A percentile compares a stretch with the other conserved stretches of the same genome.
phyloP scores from a whole-genome alignment of 1,284 basidiomycete genomes.

The Ustilago trichophora region DNA sequence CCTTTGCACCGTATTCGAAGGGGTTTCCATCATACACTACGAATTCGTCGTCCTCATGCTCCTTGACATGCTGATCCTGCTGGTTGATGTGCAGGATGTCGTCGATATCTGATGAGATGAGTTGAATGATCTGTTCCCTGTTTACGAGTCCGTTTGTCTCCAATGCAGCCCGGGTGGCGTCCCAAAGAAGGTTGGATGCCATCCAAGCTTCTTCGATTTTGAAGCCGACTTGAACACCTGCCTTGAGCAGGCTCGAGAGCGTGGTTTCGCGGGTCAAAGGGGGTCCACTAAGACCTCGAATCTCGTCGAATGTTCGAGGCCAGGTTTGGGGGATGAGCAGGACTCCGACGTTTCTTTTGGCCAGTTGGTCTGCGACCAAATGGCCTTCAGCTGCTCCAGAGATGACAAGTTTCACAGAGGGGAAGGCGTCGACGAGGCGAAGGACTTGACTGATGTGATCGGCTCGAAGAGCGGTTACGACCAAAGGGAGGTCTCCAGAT shows the following conservation, averaged over 20 bases:
- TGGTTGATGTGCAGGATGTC: conserved; percentile 72
- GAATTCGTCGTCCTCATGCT: conserved; percentile 69
- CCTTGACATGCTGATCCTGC: conserved; percentile 18
- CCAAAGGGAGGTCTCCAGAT: conserved; percentile 73
- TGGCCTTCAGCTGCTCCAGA: conserved; percentile 79
- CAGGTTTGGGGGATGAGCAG: conserved; percentile 76
- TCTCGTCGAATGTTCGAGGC: conserved; percentile 76
- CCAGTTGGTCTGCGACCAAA: conserved; percentile 74
- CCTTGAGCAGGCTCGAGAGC: conserved; percentile 73
- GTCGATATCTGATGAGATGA: conserved; percentile 75
- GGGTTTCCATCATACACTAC: conserved; percentile 74
- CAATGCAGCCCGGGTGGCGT: conserved; percentile 67
- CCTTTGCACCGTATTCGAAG: conserved; percentile 74
- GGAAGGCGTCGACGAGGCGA: conserved; percentile 77
- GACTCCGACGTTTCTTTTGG: conserved; percentile 75
- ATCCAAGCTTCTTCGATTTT: conserved; percentile 73
- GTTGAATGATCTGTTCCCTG: conserved; percentile 72
- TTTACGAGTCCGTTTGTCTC: conserved; percentile 66
- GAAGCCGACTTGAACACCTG: conserved; percentile 80
- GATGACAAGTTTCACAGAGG: conserved; percentile 73
- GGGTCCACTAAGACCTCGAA: conserved; percentile 77
- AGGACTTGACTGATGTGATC: conserved; percentile 80
- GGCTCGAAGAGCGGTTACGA: conserved; percentile 76
- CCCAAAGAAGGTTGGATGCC: conserved; percentile 76
- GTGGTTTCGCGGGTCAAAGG: conserved; percentile 77